Evolutionary conservation across 257 asterid species (phyloP).

Genomic region (Ehretia macrophylla): DNA sequence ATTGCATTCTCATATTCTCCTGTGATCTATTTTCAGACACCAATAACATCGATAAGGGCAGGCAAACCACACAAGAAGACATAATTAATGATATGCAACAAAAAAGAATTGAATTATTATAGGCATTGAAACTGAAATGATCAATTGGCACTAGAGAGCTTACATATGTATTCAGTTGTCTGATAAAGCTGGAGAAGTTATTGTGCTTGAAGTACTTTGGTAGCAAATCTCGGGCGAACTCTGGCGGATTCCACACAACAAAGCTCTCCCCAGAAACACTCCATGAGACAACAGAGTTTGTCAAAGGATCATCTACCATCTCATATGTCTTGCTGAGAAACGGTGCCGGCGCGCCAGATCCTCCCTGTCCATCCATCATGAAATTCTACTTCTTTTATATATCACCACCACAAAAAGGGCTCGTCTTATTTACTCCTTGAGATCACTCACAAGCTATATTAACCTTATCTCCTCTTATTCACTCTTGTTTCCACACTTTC

Average conservation of each 20-base stretch:
- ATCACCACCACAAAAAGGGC: not conserved
- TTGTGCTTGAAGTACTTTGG: slow-evolving; percentile 91
- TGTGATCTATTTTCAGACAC: not conserved
- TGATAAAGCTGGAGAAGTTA: slow-evolving; percentile 87
- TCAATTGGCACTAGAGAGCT: slow-evolving; percentile 26
- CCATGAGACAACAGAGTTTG: slow-evolving; percentile 77
- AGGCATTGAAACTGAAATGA: not conserved
- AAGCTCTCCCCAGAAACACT: slow-evolving; percentile 55
- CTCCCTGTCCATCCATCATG: slow-evolving; percentile 60
- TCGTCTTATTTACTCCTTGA: not conserved
- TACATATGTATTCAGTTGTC: slow-evolving; percentile 93
- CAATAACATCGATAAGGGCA: not conserved
- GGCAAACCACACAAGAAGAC: not conserved
- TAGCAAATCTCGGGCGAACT: slow-evolving; percentile 75
- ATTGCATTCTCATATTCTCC: not conserved
- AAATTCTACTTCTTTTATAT: not conserved
- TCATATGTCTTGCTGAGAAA: slow-evolving; percentile 87
- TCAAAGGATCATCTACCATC: slow-evolving; percentile 66
- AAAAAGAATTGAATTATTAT: too few species aligned
- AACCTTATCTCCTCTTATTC: not conserved
- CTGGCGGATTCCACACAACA: slow-evolving; percentile 90
- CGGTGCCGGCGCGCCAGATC: slow-evolving; percentile 75
- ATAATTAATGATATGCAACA: not conserved
- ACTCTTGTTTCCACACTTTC: too few species aligned
- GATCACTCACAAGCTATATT: not conserved